These are phyloP conservation scores for Fomitopsis serialis DNA, from an alignment of 768 basidiomycete species.

Conservation along the genomic window DNA sequence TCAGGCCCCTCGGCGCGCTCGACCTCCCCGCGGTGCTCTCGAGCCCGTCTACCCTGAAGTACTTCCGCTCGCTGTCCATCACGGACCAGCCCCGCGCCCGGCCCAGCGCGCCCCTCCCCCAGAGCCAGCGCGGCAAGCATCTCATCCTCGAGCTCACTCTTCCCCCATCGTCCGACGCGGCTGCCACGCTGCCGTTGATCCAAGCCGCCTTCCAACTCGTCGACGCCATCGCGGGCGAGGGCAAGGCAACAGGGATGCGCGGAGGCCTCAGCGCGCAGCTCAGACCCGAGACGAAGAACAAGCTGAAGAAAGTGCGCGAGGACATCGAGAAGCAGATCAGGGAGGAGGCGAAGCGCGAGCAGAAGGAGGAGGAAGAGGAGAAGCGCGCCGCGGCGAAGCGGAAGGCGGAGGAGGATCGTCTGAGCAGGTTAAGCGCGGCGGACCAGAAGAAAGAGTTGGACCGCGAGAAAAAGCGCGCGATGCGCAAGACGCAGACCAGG, in stretches of 20 bases:
- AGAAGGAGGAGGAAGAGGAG: constrained; percentile 69
- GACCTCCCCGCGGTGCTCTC: constrained; percentile 54
- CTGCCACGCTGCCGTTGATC: constrained; percentile 54
- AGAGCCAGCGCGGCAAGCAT: constrained; percentile 59
- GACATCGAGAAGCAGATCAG: constrained; percentile 64
- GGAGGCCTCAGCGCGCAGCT: constrained; percentile 18
- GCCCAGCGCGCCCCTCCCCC: constrained; percentile 46
- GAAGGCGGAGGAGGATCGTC: constrained; percentile 65
- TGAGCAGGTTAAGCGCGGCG: constrained; percentile 66
- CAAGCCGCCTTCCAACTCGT: constrained; percentile 68
- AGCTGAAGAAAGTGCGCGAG: constrained; percentile 70
- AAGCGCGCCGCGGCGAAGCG: constrained; percentile 70
- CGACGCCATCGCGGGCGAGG: constrained; percentile 49
- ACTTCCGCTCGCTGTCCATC: constrained; percentile 85
- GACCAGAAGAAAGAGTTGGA: constrained; percentile 83
- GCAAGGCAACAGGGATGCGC: constrained; percentile 13
- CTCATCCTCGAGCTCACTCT: constrained; percentile 62
- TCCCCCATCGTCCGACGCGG: constrained; percentile 43
- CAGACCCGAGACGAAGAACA: constrained; percentile 77
- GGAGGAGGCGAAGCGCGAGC: constrained; percentile 61
- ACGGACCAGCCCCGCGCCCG: constrained; percentile 82
- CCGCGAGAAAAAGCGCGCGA: constrained; percentile 66
- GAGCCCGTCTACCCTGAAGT: constrained; percentile 58
- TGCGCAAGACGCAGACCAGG: constrained; percentile 70
- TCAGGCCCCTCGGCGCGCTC: constrained; percentile 50